Evolutionary conservation across 805 yeast species (phyloP).

Genomic region (Kodamaea kakaduensis): DNA sequence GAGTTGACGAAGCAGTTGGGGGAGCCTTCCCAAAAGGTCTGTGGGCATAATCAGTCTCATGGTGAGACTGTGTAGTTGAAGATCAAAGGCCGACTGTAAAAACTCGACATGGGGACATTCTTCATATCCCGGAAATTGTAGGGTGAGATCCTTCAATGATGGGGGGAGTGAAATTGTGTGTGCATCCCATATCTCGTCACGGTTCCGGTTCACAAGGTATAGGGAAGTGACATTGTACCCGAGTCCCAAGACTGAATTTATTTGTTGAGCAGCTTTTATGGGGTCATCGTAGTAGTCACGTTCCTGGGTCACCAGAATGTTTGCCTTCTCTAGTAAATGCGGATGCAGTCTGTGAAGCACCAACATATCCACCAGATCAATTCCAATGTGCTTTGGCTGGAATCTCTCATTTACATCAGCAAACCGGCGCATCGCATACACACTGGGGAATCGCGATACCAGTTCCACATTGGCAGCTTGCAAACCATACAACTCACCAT

Average conservation of each 20-base stretch:
- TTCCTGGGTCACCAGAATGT: neutral
- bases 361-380: neutral
- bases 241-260: neutral
- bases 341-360: neutral
- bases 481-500: too few relatives aligned
- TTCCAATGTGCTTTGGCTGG: neutral
- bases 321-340: neutral
- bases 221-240: neutral
- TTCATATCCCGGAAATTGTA: too few relatives aligned
- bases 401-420: neutral
- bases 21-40: too few relatives aligned
- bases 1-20: neutral
- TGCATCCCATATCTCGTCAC: neutral
- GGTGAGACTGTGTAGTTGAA: too few relatives aligned
- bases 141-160: neutral
- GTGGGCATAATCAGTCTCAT: neutral
- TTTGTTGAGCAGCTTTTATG: neutral
- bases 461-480: too few relatives aligned
- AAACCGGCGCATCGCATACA: constrained; percentile 1
- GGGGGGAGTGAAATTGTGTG: neutral
- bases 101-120: too few relatives aligned
- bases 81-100: too few relatives aligned
- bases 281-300: neutral
- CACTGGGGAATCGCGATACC: neutral
- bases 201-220: neutral